Evolutionary conservation across 2,329 filamentous ascomycete species (phyloP).

Genomic region (Diaporthe ampelina): DNA sequence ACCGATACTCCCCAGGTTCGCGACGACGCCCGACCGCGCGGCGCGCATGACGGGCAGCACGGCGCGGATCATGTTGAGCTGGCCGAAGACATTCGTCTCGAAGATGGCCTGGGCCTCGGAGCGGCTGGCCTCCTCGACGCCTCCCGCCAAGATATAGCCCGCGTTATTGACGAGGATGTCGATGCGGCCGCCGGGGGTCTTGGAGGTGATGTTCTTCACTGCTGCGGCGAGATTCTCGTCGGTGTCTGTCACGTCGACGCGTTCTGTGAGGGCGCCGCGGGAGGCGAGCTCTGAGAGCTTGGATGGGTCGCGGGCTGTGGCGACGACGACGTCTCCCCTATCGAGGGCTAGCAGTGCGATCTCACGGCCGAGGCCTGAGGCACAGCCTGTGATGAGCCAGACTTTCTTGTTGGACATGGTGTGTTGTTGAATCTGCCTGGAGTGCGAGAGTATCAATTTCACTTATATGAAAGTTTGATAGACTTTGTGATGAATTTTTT

Average conservation of each 20-base stretch:
- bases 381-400: slow-evolving; percentile 25
- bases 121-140: slow-evolving; percentile 55
- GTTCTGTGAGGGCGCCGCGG: slow-evolving; percentile 60
- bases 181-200: slow-evolving; percentile 65
- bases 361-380: slow-evolving; percentile 12
- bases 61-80: slow-evolving; percentile 65
- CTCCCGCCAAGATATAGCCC: slow-evolving; percentile 47
- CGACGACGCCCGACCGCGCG: slow-evolving; percentile 15
- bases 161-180: slow-evolving; percentile 75
- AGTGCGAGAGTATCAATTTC: background rate
- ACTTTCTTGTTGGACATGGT: background rate
- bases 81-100: slow-evolving; percentile 70
- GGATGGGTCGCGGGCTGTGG: slow-evolving; percentile 65
- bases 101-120: slow-evolving; percentile 67
- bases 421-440: background rate
- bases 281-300: slow-evolving; percentile 61
- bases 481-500: no score
- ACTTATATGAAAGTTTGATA: no score
- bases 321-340: slow-evolving; percentile 59
- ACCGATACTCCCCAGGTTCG: slow-evolving; percentile 24
- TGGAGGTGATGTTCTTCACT: slow-evolving; percentile 60
- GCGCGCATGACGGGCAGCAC: slow-evolving; percentile 16
- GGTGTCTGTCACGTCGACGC: slow-evolving; percentile 65
- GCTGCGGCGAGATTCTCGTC: slow-evolving; percentile 63
- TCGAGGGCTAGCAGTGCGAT: slow-evolving; percentile 10